Evolutionary conservation across 2,329 filamentous ascomycete genomes (phyloP).

Genomic region (Herpotrichia juniperi): DNA sequence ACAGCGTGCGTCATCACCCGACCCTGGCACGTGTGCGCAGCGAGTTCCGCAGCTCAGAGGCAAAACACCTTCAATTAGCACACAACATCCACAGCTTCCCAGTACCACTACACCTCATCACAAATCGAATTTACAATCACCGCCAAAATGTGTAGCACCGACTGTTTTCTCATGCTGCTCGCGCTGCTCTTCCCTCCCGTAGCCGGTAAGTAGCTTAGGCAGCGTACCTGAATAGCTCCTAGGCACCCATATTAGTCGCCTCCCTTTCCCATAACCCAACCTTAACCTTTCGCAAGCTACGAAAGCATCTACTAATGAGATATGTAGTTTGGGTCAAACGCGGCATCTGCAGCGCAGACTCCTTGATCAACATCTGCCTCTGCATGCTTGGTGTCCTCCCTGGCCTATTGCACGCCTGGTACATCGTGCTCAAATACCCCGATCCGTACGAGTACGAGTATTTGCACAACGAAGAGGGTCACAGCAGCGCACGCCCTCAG

Average conservation of each 20-base stretch:
- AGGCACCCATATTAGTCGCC: conserved; percentile 18
- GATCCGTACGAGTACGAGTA: conserved; percentile 72
- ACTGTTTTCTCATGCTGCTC: conserved; percentile 66
- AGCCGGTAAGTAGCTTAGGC: conserved; percentile 53
- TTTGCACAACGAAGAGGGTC: conserved; percentile 59
- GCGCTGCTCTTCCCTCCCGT: conserved; percentile 67
- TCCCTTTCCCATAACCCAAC: conserved; percentile 3
- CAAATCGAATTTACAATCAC: background rate
- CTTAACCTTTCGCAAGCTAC: conserved; percentile 4
- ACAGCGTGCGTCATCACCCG: background rate
- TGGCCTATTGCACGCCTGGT: conserved; percentile 94
- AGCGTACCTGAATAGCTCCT: conserved; percentile 13
- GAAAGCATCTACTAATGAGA: conserved; percentile 12
- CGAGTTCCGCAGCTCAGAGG: background rate
- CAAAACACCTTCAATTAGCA: background rate
- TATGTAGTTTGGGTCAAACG: conserved; percentile 90
- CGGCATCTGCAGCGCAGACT: conserved; percentile 90
- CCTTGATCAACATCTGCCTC: conserved; percentile 92
- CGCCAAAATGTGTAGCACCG: conserved; percentile 62
- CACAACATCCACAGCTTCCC: background rate
- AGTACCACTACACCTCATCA: background rate
- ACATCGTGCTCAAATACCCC: conserved; percentile 92
- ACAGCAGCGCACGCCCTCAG: conserved; percentile 59
- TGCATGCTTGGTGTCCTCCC: conserved; percentile 69
- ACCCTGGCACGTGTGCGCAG: background rate